Evolutionary conservation across 768 basidiomycete genomes (phyloP).

Genomic region (Auriscalpium microsporum): DNA sequence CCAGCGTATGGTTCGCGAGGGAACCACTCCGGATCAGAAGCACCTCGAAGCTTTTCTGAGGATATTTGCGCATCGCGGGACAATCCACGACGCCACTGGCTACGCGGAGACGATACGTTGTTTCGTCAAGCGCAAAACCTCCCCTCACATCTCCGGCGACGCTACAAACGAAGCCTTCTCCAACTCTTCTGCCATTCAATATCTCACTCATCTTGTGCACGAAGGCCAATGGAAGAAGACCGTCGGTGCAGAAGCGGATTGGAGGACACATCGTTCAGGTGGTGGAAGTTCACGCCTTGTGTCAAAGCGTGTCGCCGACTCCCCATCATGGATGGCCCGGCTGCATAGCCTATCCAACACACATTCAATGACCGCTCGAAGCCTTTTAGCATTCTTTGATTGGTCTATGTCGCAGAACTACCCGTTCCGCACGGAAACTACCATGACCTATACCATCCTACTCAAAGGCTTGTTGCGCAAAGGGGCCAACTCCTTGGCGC

Average conservation of each 20-base stretch:
- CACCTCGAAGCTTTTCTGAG: slow-evolving; percentile 44
- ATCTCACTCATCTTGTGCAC: slow-evolving; percentile 7
- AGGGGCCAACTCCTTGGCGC: slow-evolving; percentile 31
- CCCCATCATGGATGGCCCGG: too few species aligned
- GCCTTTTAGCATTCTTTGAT: slow-evolving; percentile 32
- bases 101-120: slow-evolving; percentile 34
- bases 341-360: neutral
- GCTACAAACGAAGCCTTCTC: neutral
- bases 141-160: neutral
- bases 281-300: too few species aligned
- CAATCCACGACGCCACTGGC: slow-evolving; percentile 31
- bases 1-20: slow-evolving; percentile 32
- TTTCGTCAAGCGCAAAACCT: slow-evolving; percentile 13
- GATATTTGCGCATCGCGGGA: slow-evolving; percentile 37
- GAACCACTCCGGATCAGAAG: slow-evolving; percentile 28
- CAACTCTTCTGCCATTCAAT: neutral
- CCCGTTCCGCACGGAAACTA: slow-evolving; percentile 29
- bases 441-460: slow-evolving; percentile 44
- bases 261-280: too few species aligned
- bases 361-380: slow-evolving; percentile 14
- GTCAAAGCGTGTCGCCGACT: too few species aligned
- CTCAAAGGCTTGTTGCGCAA: slow-evolving; percentile 45
- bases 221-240: neutral
- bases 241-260: too few species aligned
- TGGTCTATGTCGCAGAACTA: slow-evolving; percentile 20